A percentile compares a stretch with the other conserved stretches of the same genome.
phyloP scores from a whole-genome alignment of 495 filamentous ascomycete species.

The Neurospora sp. region DNA sequence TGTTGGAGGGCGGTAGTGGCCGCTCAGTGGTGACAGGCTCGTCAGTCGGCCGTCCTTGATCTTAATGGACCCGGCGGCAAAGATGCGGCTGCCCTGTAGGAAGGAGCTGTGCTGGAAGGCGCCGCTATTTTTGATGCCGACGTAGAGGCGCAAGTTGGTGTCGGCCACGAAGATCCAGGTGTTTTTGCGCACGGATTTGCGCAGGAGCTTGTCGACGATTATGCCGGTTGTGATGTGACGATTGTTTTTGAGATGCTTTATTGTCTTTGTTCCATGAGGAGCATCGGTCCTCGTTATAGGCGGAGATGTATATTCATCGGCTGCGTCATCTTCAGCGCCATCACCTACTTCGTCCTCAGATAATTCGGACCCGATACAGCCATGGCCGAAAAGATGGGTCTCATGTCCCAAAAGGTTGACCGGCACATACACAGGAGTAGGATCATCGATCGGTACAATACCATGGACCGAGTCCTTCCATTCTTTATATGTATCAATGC shows the following conservation, averaged over 20 bases:
- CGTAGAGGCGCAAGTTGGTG: conserved; percentile 76
- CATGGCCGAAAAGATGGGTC: conserved; percentile 12
- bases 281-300: not conserved
- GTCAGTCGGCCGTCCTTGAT: conserved; percentile 67
- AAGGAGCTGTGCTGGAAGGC: conserved; percentile 89
- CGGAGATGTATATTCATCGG: not conserved
- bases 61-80: conserved; percentile 76
- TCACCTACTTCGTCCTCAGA: conserved; percentile 3
- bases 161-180: conserved; percentile 92
- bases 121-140: conserved; percentile 82
- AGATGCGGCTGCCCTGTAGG: conserved; percentile 69
- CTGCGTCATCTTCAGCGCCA: conserved; percentile 25
- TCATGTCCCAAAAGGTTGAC: conserved; percentile 2
- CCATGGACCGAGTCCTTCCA: conserved; percentile 75
- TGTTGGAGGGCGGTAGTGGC: conserved; percentile 78
- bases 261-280: not conserved
- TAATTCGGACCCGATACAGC: conserved; percentile 8
- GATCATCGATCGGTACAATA: conserved; percentile 57
- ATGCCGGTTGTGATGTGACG: conserved; percentile 45
- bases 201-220: conserved; percentile 61
- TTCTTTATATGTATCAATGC: conserved; percentile 63
- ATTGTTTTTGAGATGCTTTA: not conserved
- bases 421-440: conserved; percentile 39
- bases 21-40: conserved; percentile 49
- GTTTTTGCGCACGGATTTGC: conserved; percentile 61